phyloP scores from a whole-genome alignment of 768 basidiomycete genomes.

The Tulasnella sp. region DNA sequence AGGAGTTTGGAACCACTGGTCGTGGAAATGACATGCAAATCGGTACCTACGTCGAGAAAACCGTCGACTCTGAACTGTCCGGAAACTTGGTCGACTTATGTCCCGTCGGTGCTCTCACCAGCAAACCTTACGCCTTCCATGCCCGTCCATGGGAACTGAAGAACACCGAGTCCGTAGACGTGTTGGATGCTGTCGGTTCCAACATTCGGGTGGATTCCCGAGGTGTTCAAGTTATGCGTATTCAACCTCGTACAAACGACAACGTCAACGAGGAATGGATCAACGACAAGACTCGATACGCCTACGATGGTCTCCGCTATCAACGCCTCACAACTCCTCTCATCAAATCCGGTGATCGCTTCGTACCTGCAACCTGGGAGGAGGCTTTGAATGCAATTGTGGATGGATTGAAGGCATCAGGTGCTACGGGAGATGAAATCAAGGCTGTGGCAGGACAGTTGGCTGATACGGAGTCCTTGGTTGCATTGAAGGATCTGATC shows the following conservation, averaged over 20 bases:
- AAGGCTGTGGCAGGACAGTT: slow-evolving; percentile 87
- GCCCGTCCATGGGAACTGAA: slow-evolving; percentile 98
- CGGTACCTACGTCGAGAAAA: slow-evolving; percentile 95
- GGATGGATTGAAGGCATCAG: slow-evolving; percentile 63
- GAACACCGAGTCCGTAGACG: slow-evolving; percentile 93
- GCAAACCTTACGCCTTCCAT: slow-evolving; percentile 97
- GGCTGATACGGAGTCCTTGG: slow-evolving; percentile 87
- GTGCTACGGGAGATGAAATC: slow-evolving; percentile 83
- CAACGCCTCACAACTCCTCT: slow-evolving; percentile 90
- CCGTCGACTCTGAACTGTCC: slow-evolving; percentile 92
- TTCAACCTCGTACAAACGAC: slow-evolving; percentile 93
- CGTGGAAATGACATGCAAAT: slow-evolving; percentile 98
- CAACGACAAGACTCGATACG: slow-evolving; percentile 95
- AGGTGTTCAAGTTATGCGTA: slow-evolving; percentile 91
- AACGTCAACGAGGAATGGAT: slow-evolving; percentile 99
- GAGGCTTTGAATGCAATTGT: slow-evolving; percentile 67
- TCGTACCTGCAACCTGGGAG: slow-evolving; percentile 83
- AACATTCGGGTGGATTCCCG: slow-evolving; percentile 95
- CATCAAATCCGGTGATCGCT: slow-evolving; percentile 82
- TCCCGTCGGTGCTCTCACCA: slow-evolving; percentile 94
- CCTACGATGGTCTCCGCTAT: slow-evolving; percentile 89
- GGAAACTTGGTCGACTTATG: slow-evolving; percentile 96
- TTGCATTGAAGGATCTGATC: slow-evolving; percentile 84
- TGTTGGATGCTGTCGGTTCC: slow-evolving; percentile 87
- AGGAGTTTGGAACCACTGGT: slow-evolving; percentile 92